These are phyloP conservation scores for Cardamine occulta DNA, from an alignment of 345 rosid species.

Conservation along the genomic window DNA sequence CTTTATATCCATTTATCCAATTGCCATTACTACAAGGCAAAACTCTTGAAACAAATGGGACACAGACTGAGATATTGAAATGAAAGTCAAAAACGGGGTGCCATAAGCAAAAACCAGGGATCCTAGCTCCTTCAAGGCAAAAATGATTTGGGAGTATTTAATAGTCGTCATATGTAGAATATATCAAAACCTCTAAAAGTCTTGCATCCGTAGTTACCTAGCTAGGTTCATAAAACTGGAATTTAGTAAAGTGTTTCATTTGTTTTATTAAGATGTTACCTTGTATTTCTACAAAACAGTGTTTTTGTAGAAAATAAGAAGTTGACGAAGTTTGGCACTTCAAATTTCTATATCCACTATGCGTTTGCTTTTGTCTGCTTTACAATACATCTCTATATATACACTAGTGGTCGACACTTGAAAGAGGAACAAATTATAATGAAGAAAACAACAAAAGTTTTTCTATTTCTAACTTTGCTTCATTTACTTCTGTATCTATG, in stretches of 20 bases:
- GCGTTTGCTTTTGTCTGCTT: neutral
- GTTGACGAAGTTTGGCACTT: neutral
- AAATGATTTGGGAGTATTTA: neutral
- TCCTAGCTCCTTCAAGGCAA: neutral
- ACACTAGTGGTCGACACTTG: neutral
- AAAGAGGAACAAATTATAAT: conserved; percentile 21
- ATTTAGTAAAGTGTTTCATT: neutral
- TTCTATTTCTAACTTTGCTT: conserved; percentile 18
- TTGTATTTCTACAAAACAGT: neutral
- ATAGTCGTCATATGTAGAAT: neutral
- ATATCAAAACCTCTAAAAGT: neutral
- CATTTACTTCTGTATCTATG: conserved; percentile 4
- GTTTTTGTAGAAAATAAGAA: neutral
- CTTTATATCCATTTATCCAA: too few species aligned
- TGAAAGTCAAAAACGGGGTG: too few species aligned
- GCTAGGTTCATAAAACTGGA: neutral
- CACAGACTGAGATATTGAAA: too few species aligned
- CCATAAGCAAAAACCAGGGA: neutral
- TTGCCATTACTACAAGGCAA: too few species aligned
- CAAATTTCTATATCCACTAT: neutral
- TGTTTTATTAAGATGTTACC: neutral
- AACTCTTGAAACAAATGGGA: too few species aligned
- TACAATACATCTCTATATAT: neutral
- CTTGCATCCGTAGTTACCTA: neutral
- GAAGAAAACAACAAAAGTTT: conserved; percentile 15